Conservation (phyloP, 768 basidiomycete species). For the Boletellus sp. region DNA sequence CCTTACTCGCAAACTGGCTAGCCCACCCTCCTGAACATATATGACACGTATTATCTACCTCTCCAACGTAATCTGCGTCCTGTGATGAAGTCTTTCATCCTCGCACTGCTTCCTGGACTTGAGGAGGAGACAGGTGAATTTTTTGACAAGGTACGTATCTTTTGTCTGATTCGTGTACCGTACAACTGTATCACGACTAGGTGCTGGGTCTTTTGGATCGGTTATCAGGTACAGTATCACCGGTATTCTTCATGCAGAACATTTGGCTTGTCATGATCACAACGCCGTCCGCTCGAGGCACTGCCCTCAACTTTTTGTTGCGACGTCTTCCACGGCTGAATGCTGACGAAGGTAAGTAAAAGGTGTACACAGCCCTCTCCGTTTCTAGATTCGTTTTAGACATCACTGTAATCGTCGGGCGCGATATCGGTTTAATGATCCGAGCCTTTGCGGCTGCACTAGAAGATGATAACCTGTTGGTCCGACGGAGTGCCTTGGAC, state of each 20-base stretch:
- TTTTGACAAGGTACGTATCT: slow-evolving; percentile 71
- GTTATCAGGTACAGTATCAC: slow-evolving; percentile 78
- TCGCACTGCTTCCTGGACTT: slow-evolving; percentile 89
- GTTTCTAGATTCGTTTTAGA: slow-evolving; percentile 36
- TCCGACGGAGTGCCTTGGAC: slow-evolving; percentile 82
- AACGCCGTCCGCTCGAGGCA: slow-evolving; percentile 77
- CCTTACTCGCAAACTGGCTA: slow-evolving; percentile 27
- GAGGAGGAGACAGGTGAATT: slow-evolving; percentile 98
- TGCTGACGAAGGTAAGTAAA: slow-evolving; percentile 60
- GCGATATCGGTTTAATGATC: slow-evolving; percentile 91
- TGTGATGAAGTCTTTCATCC: slow-evolving; percentile 89
- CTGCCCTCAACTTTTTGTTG: slow-evolving; percentile 83
- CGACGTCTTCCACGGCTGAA: slow-evolving; percentile 71
- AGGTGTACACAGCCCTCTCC: background rate
- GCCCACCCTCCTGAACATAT: slow-evolving; percentile 88
- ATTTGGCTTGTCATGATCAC: slow-evolving; percentile 94
- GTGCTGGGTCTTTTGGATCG: slow-evolving; percentile 77
- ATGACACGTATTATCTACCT: slow-evolving; percentile 88
- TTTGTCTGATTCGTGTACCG: background rate
- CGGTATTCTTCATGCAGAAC: slow-evolving; percentile 92
- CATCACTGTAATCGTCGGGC: slow-evolving; percentile 69
- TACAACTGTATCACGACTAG: slow-evolving; percentile 36
- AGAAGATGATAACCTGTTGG: slow-evolving; percentile 92
- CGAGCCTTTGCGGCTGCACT: slow-evolving; percentile 86
- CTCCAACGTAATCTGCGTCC: slow-evolving; percentile 78